Conservation (phyloP, 345 rosid species). For the Citrus sp. region DNA sequence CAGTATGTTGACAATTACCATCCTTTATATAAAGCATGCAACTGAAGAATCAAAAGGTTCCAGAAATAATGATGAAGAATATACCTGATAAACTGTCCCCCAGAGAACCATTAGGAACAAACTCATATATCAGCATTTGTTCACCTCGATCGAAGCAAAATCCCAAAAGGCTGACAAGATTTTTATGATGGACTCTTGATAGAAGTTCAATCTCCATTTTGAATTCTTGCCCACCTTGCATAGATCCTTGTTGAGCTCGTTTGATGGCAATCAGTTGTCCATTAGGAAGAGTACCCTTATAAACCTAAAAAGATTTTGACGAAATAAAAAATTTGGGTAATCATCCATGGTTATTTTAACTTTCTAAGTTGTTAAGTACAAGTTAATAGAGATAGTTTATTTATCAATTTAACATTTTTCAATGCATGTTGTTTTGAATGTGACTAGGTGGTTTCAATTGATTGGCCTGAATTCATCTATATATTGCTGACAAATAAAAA, state of each 20-base stretch:
- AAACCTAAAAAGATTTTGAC: conserved; percentile 46
- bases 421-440: neutral
- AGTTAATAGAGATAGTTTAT: neutral
- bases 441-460: neutral
- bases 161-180: conserved; percentile 66
- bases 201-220: conserved; percentile 89
- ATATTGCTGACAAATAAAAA: neutral
- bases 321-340: neutral
- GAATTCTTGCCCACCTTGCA: conserved; percentile 81
- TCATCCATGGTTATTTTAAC: neutral
- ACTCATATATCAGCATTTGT: conserved; percentile 78
- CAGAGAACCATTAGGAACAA: conserved; percentile 60
- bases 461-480: neutral
- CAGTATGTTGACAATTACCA: neutral
- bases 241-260: conserved; percentile 78
- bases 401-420: neutral
- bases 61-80: neutral
- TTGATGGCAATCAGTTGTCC: conserved; percentile 66
- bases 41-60: neutral
- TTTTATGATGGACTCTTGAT: conserved; percentile 84
- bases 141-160: conserved; percentile 72
- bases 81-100: conserved; percentile 71
- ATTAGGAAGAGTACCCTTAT: conserved; percentile 55
- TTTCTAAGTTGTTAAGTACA: neutral
- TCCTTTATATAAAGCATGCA: neutral